Evolutionary conservation across 441 rosid species (phyloP).

Genomic region (Gossypium schwendimanii): DNA sequence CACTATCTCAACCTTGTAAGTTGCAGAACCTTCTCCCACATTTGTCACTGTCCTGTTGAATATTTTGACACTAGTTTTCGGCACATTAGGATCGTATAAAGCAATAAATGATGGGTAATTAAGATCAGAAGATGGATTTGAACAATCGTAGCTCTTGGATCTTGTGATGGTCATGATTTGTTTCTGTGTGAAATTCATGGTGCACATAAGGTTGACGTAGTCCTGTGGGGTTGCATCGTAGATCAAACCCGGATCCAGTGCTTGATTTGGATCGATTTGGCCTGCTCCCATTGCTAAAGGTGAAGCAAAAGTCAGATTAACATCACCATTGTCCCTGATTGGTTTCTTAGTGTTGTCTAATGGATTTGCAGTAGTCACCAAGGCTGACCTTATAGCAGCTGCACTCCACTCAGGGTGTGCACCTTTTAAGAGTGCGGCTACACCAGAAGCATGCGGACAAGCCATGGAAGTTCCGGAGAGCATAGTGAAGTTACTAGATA

Average conservation of each 20-base stretch:
- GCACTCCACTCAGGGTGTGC: constrained; percentile 38
- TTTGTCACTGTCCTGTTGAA: constrained; percentile 37
- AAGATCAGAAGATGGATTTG: constrained; percentile 31
- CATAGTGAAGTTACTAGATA: constrained; percentile 22
- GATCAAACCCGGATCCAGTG: constrained; percentile 46
- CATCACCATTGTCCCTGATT: constrained; percentile 29
- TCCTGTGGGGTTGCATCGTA: constrained; percentile 43
- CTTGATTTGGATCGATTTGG: constrained; percentile 29
- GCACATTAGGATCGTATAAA: constrained; percentile 16
- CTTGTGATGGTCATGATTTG: constrained; percentile 34
- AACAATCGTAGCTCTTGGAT: constrained; percentile 25
- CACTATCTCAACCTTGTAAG: constrained; percentile 21
- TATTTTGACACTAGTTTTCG: neutral
- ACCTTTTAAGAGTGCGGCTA: constrained; percentile 33
- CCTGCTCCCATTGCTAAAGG: constrained; percentile 17
- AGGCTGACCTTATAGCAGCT: constrained; percentile 34
- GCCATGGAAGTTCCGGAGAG: constrained; percentile 40
- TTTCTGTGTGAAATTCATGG: constrained; percentile 31
- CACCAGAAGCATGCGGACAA: constrained; percentile 32
- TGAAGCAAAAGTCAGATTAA: neutral
- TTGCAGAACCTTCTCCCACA: constrained; percentile 32
- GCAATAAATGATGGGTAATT: constrained; percentile 50
- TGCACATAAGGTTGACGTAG: constrained; percentile 37
- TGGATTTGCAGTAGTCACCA: constrained; percentile 34
- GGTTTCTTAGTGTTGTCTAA: constrained; percentile 28